phyloP scores from a whole-genome alignment of 352 stramenopile species.

The Globisporangium cystogenes region DNA sequence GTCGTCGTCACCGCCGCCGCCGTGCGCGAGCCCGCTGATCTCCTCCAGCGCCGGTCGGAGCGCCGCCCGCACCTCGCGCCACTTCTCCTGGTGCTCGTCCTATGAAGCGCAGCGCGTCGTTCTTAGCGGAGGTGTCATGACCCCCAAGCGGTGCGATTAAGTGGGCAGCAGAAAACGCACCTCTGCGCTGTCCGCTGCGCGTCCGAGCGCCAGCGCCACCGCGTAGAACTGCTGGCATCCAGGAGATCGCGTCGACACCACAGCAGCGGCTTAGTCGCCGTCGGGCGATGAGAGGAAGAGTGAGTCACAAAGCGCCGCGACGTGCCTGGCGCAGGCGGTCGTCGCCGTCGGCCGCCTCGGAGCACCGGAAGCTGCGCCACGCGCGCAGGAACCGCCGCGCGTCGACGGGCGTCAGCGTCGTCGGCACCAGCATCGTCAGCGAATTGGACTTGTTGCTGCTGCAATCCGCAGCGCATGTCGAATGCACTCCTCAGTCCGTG shows the following conservation, averaged over 20 bases:
- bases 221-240: constrained; percentile 6
- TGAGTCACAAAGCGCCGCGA: background rate
- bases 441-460: background rate
- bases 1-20: background rate
- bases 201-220: constrained; percentile 6
- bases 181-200: background rate
- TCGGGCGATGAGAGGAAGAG: background rate
- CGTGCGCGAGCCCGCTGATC: constrained; percentile 15
- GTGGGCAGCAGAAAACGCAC: too few relatives aligned
- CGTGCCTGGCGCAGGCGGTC: too few relatives aligned
- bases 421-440: constrained; percentile 8
- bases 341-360: too few relatives aligned
- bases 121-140: background rate
- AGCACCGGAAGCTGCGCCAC: constrained; percentile 34
- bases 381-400: constrained; percentile 57
- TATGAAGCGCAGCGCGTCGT: background rate
- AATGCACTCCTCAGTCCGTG: background rate
- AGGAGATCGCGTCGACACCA: background rate
- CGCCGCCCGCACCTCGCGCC: constrained; percentile 19
- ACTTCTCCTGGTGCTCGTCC: constrained; percentile 12
- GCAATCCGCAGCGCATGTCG: background rate
- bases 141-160: background rate
- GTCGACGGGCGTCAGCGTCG: constrained; percentile 15
- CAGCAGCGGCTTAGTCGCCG: too few relatives aligned
- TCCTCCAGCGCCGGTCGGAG: constrained; percentile 15